Evolutionary conservation across 2,329 filamentous ascomycete species (phyloP).

Genomic region (Cryoendolithus antarcticus): DNA sequence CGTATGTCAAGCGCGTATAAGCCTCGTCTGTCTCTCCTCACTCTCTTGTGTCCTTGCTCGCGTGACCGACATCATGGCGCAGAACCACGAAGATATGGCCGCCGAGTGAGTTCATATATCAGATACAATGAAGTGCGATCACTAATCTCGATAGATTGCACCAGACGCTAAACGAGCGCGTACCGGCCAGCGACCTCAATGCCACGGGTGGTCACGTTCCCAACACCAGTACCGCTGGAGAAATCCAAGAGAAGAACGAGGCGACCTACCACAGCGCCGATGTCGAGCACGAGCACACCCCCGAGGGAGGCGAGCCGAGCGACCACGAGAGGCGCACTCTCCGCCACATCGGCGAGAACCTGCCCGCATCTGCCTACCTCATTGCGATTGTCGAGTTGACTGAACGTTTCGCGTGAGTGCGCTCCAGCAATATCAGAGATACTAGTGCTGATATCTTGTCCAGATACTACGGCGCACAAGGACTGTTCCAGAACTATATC

Average conservation of each 20-base stretch:
- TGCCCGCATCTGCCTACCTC: constrained; percentile 35
- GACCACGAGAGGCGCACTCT: constrained; percentile 31
- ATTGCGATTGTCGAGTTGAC: constrained; percentile 39
- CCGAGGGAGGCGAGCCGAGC: constrained; percentile 27
- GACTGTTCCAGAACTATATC: constrained; percentile 40
- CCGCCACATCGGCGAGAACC: constrained; percentile 33
- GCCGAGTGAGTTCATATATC: constrained; percentile 10
- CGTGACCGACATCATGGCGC: constrained; percentile 8
- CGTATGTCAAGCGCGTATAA: too few relatives aligned
- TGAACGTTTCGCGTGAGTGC: constrained; percentile 37
- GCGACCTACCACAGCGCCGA: constrained; percentile 5
- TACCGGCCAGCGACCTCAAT: constrained; percentile 4
- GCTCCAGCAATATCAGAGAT: constrained; percentile 6
- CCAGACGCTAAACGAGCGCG: constrained; percentile 12
- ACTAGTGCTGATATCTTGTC: constrained; percentile 4
- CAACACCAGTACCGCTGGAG: too few relatives aligned
- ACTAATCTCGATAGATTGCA: constrained; percentile 8
- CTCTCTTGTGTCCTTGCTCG: background rate
- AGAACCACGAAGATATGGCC: constrained; percentile 17
- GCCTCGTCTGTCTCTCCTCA: background rate
- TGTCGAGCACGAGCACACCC: constrained; percentile 10
- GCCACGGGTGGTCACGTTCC: constrained; percentile 9
- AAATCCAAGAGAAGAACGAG: background rate
- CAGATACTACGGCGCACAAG: constrained; percentile 12
- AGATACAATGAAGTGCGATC: background rate